These are phyloP conservation scores for Buxus sempervirens DNA, from an alignment of 164 flowering plant species.

Conservation along the genomic window DNA sequence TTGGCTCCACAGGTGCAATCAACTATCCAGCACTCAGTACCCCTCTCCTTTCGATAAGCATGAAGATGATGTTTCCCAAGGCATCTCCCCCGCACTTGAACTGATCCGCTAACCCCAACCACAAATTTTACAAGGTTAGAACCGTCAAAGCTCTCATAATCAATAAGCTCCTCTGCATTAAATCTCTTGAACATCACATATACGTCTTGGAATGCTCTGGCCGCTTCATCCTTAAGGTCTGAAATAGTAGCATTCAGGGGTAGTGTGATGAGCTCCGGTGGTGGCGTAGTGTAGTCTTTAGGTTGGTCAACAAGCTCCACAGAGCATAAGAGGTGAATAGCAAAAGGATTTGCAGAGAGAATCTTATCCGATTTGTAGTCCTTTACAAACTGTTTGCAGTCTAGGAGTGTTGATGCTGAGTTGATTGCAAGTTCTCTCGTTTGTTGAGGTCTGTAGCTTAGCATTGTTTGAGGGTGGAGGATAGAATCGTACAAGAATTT, in stretches of 20 bases:
- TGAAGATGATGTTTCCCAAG: slow-evolving; percentile 31
- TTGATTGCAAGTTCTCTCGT: slow-evolving; percentile 23
- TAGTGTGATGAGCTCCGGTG: slow-evolving; percentile 54
- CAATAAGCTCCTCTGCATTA: slow-evolving; percentile 50
- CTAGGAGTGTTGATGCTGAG: slow-evolving; percentile 55
- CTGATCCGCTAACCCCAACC: slow-evolving; percentile 29
- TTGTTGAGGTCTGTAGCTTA: slow-evolving; percentile 21
- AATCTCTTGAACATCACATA: slow-evolving; percentile 58
- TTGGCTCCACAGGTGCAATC: slow-evolving; percentile 75
- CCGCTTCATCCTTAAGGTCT: slow-evolving; percentile 56
- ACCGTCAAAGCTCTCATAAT: slow-evolving; percentile 41
- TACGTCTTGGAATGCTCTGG: slow-evolving; percentile 58
- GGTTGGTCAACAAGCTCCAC: slow-evolving; percentile 46
- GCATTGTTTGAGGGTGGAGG: slow-evolving; percentile 53
- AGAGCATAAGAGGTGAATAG: slow-evolving; percentile 34
- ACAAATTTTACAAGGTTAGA: slow-evolving; percentile 40
- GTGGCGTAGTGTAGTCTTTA: slow-evolving; percentile 35
- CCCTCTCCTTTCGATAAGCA: slow-evolving; percentile 67
- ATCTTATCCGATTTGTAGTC: slow-evolving; percentile 35
- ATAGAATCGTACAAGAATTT: slow-evolving; percentile 44
- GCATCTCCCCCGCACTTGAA: slow-evolving; percentile 45
- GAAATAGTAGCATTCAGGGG: slow-evolving; percentile 48
- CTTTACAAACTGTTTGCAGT: slow-evolving; percentile 85
- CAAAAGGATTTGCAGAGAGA: slow-evolving; percentile 12
- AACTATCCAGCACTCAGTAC: slow-evolving; percentile 69